Evolutionary conservation across 257 asterid species (phyloP).

Genomic region (Ilex aquifolium): DNA sequence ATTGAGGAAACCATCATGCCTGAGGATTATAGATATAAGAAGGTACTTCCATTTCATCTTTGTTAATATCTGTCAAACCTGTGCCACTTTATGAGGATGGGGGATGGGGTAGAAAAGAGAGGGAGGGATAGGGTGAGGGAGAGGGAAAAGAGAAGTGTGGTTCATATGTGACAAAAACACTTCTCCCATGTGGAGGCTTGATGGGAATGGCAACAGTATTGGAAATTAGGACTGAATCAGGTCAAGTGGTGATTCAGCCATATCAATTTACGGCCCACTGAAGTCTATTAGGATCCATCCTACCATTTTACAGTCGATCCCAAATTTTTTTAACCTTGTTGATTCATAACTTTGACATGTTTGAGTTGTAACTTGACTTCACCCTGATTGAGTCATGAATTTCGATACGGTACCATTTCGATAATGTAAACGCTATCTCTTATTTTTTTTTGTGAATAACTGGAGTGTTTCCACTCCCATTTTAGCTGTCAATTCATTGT

Average conservation of each 20-base stretch:
- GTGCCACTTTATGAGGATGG: not conserved
- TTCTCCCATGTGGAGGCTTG: too few species aligned
- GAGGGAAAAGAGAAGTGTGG: too few species aligned
- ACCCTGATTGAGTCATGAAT: not conserved
- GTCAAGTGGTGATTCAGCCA: too few species aligned
- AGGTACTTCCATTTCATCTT: slow-evolving; percentile 36
- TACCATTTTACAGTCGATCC: not conserved
- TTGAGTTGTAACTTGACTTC: not conserved
- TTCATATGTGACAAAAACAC: too few species aligned
- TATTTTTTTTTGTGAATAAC: too few species aligned
- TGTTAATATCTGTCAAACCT: not conserved
- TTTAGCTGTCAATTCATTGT: not conserved
- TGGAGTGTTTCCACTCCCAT: too few species aligned
- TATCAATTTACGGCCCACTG: too few species aligned
- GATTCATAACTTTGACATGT: not conserved
- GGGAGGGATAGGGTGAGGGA: too few species aligned
- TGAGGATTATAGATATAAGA: slow-evolving; percentile 72
- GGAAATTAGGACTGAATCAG: too few species aligned
- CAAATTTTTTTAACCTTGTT: not conserved
- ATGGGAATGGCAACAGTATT: too few species aligned
- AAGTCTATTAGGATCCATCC: not conserved
- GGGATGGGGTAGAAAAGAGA: too few species aligned
- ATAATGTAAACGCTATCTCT: not conserved
- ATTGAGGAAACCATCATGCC: slow-evolving; percentile 85
- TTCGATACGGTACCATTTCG: not conserved